Percentiles rank a stretch among this genome's conserved stretches.
Evolutionary conservation across 2,329 filamentous ascomycete species (phyloP).

Genomic region (Ascochyta clinopodiicola): DNA sequence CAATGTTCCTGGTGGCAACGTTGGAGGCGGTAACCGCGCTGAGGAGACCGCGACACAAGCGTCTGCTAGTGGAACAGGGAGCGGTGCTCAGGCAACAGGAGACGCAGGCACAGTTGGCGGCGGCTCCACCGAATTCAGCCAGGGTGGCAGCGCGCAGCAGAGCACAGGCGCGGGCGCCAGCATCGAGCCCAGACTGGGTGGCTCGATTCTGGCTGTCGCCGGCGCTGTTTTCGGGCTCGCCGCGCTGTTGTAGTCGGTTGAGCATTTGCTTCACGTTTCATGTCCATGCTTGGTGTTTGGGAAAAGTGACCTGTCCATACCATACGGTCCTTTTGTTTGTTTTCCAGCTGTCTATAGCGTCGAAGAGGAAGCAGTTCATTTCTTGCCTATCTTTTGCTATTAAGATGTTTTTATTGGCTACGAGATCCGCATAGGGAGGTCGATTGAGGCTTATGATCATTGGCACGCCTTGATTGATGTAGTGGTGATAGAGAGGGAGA

Average conservation of each 20-base stretch:
- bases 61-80: constrained; percentile 15
- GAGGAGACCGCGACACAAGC: constrained; percentile 29
- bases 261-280: constrained; percentile 4
- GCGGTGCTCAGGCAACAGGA: constrained; percentile 18
- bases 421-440: too few relatives aligned
- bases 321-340: constrained; percentile 4
- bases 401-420: too few relatives aligned
- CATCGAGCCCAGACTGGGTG: constrained; percentile 39
- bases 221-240: constrained; percentile 42
- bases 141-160: constrained; percentile 28
- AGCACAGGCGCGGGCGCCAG: constrained; percentile 25
- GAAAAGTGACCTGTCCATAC: constrained; percentile 4
- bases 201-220: constrained; percentile 43
- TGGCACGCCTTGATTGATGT: too few relatives aligned
- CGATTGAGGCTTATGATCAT: too few relatives aligned
- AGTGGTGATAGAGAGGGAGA: too few relatives aligned
- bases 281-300: constrained; percentile 14
- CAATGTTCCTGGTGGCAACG: constrained; percentile 64
- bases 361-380: neutral
- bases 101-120: constrained; percentile 7
- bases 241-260: constrained; percentile 21
- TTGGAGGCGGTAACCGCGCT: constrained; percentile 54
- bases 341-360: neutral
- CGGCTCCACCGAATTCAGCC: constrained; percentile 26
- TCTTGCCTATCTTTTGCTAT: neutral